Base-by-base conservation (phyloP, 2,329 filamentous ascomycete genomes). In the Fusarium robinianum region DNA sequence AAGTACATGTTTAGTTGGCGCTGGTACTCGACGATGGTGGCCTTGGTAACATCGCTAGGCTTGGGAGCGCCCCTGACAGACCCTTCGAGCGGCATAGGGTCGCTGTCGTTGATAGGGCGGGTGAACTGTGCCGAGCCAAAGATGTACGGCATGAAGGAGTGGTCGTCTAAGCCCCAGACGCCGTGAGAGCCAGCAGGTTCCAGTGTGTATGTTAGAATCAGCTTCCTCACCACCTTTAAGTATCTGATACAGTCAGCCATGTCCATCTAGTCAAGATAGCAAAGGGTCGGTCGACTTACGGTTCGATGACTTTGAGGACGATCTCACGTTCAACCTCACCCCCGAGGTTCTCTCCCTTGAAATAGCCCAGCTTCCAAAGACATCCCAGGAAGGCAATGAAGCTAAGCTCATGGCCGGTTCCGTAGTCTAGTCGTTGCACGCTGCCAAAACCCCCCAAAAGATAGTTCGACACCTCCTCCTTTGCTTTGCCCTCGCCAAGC, bases 121-220 rank as follows among this genome's bases (percentile, higher is more conserved):
- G 86, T 86, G 26, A 95, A 76, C 65, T 99, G 94, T 0, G 94
- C 91, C 3, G 91, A 96, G 21, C 94, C 94, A 53, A 97, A 91
- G 43, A 99, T 89, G 67, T 97, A 99, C 0, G 94, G 88, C 17
- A 94, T 69, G 66, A 99, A 97, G 7, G 84, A 91, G 69, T 99
- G 92, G 67, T 99, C 94, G 65, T 99, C 94, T n/a, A 99, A 77
- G 14, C 94, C 94, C 94, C 94, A 99, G 14, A 99, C 94, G 3
- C 94, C 94, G 64, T 97, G 94, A 2, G 92, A 95, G 3, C 94
- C 94, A 5, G 94, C 94, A 4, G 94, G 94, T 64, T 99, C 94
- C 14, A 99, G 80, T 1, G 85, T 96, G 66, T 97, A 99, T 3
- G 85, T 92, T 36, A 89, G 75, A 58, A 99, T 96, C 8, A 99